A percentile compares a stretch with the other conserved stretches of the same genome.
These are phyloP conservation scores for Cupressus sempervirens DNA, from an alignment of 75 land plant genomes.

Conservation along the genomic window DNA sequence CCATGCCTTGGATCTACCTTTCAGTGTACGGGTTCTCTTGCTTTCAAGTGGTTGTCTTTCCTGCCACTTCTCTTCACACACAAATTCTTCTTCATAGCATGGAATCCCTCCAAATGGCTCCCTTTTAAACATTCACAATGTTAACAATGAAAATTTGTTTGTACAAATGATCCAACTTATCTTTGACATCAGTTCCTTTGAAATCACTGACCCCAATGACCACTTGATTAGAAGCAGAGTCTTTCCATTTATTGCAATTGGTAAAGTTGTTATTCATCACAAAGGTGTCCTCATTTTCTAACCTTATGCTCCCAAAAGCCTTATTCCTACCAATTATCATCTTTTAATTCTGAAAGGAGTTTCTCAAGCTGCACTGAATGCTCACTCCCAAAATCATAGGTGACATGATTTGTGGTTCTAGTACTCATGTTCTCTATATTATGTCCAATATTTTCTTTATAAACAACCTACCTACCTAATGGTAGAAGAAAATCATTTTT, in stretches of 20 bases:
- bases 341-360: background rate
- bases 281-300: background rate
- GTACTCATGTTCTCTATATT: background rate
- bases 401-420: background rate
- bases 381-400: background rate
- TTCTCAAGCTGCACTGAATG: background rate
- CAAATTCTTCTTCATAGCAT: no score
- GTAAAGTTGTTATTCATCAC: background rate
- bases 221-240: background rate
- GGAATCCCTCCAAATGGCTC: no score
- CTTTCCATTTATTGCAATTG: background rate
- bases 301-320: background rate
- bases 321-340: background rate
- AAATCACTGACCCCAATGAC: background rate
- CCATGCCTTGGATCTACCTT: no score
- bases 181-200: background rate
- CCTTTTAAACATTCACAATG: no score
- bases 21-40: no score
- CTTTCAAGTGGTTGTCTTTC: no score
- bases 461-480: background rate
- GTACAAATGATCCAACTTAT: slow-evolving; percentile 28
- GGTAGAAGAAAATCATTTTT: background rate
- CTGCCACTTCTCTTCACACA: no score
- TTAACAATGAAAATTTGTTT: slow-evolving; percentile 64
- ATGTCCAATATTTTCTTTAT: background rate